A percentile compares a stretch with the other conserved stretches of the same genome.
These are phyloP conservation scores for Prillingera fragicola DNA, from an alignment of 1,284 basidiomycete species.

Conservation along the genomic window DNA sequence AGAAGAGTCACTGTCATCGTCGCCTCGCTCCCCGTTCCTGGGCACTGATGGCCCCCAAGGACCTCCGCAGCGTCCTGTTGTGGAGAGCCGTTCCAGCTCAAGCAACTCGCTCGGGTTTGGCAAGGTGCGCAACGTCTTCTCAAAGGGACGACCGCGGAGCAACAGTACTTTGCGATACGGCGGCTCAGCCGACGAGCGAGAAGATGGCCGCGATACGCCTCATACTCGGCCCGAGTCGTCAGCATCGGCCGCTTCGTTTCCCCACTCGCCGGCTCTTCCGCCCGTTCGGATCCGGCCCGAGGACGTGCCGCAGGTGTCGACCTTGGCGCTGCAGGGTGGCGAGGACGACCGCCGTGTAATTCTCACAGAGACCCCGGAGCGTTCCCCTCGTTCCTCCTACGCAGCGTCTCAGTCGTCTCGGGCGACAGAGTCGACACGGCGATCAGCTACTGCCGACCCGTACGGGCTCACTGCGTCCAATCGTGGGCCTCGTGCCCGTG, in stretches of 20 bases:
- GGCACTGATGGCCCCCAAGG: not conserved
- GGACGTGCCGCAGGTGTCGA: conserved; percentile 20
- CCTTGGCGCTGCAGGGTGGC: conserved; percentile 15
- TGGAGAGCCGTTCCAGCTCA: conserved; percentile 34
- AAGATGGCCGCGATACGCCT: conserved; percentile 5
- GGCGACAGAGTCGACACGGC: conserved; percentile 5
- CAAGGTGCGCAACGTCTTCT: conserved; percentile 37
- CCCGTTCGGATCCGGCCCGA: conserved; percentile 16
- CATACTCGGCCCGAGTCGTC: conserved; percentile 8
- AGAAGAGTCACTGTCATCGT: conserved; percentile 7
- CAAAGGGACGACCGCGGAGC: conserved; percentile 28
- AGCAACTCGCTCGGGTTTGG: conserved; percentile 37
- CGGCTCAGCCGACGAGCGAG: conserved; percentile 30
- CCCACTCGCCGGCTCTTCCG: conserved; percentile 17
- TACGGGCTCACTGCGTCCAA: conserved; percentile 1
- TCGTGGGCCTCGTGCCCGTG: conserved; percentile 3
- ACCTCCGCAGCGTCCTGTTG: conserved; percentile 25
- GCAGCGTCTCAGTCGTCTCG: conserved; percentile 17
- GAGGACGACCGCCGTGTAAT: conserved; percentile 18
- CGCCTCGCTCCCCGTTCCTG: conserved; percentile 1
- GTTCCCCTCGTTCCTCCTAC: conserved; percentile 33
- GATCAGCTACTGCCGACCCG: conserved; percentile 8
- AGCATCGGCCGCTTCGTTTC: conserved; percentile 25
- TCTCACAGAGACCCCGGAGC: conserved; percentile 18
- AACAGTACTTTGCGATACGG: conserved; percentile 26